phyloP scores from a whole-genome alignment of 352 stramenopile species.

The Aphanomyces euteiches region DNA sequence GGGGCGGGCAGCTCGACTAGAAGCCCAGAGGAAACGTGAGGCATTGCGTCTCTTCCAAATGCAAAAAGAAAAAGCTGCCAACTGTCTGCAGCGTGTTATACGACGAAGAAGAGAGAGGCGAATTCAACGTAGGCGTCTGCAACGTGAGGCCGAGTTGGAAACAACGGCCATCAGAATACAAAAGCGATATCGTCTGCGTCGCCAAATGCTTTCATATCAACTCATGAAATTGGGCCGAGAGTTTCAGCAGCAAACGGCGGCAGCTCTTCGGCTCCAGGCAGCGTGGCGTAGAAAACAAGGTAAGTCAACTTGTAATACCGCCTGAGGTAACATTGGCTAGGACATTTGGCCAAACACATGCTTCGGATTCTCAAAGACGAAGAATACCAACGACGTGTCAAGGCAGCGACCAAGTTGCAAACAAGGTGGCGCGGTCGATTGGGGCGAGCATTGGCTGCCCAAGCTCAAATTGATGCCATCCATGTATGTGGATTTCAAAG shows the following conservation, averaged over 20 bases:
- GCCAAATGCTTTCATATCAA: constrained; percentile 22
- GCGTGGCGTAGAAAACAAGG: constrained; percentile 29
- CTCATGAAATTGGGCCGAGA: constrained; percentile 2
- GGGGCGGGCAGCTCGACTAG: constrained; percentile 18
- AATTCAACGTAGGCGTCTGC: not conserved
- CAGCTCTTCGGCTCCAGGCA: constrained; percentile 13
- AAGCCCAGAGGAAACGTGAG: not conserved
- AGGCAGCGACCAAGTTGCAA: constrained; percentile 43
- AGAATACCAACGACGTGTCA: constrained; percentile 14
- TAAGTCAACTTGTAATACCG: not conserved
- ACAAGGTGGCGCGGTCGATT: constrained; percentile 43
- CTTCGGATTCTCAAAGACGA: constrained; percentile 27
- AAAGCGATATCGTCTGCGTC: constrained; percentile 11
- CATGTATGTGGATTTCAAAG: not conserved
- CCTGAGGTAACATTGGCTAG: not conserved
- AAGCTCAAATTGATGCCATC: not conserved
- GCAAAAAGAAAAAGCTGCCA: constrained; percentile 11
- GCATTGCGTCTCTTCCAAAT: not conserved
- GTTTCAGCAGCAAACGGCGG: not conserved
- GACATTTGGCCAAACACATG: constrained; percentile 27
- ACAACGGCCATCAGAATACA: constrained; percentile 18
- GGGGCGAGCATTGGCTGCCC: constrained; percentile 41
- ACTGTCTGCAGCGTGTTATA: constrained; percentile 8
- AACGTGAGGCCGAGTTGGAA: not conserved
- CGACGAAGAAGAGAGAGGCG: constrained; percentile 20